Conservation (phyloP, 805 yeast genomes). For the Wickerhamiella slavikovae region DNA sequence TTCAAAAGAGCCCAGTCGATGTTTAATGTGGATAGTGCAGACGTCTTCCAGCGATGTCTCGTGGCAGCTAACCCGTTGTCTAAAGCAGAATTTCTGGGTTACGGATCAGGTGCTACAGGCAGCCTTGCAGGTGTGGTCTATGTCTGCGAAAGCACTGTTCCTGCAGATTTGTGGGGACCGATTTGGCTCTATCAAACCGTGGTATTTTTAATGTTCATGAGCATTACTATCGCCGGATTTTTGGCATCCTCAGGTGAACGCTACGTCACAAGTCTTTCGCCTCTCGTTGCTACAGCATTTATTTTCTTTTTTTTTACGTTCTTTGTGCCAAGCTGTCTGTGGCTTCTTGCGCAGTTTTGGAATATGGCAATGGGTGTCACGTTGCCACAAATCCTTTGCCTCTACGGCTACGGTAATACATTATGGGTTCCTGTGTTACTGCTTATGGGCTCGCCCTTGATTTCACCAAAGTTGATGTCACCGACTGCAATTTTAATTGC, state of each 20-base stretch:
- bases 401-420: conserved; percentile 70
- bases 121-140: no score
- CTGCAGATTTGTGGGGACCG: conserved; percentile 60
- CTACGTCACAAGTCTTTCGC: conserved; percentile 38
- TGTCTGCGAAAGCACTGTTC: conserved; percentile 12
- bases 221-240: conserved; percentile 48
- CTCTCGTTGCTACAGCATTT: conserved; percentile 46
- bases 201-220: conserved; percentile 50
- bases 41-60: conserved; percentile 34
- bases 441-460: conserved; percentile 34
- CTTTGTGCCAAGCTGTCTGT: conserved; percentile 36
- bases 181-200: conserved; percentile 80
- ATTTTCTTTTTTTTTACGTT: conserved; percentile 62
- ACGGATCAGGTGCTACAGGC: no score
- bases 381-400: conserved; percentile 39
- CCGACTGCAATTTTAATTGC: conserved; percentile 24
- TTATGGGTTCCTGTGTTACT: conserved; percentile 74
- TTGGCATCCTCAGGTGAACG: conserved; percentile 29
- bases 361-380: conserved; percentile 27
- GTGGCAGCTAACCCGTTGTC: conserved; percentile 36
- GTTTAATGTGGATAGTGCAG: conserved; percentile 48
- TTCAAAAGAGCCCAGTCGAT: conserved; percentile 18
- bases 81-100: conserved; percentile 10
- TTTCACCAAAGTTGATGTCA: conserved; percentile 26
- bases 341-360: conserved; percentile 31